These are phyloP conservation scores for Yamadazyma akitaensis DNA, from an alignment of 805 yeast species.

Conservation along the genomic window DNA sequence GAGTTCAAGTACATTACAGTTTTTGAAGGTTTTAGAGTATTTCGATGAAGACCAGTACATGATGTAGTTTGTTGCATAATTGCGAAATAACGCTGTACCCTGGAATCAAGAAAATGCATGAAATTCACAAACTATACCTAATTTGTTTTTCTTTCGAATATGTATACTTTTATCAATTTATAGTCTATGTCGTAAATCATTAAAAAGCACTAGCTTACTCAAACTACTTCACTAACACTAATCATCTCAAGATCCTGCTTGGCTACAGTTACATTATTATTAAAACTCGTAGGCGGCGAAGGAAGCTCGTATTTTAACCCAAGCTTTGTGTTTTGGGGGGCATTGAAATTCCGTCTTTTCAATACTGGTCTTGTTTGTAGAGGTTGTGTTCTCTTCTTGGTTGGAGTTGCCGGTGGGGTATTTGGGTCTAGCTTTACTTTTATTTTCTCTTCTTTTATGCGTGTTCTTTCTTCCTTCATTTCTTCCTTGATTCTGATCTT, in stretches of 20 bases:
- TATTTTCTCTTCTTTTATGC: conserved; percentile 2
- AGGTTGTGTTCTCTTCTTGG: conserved; percentile 3
- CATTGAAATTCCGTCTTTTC: conserved; percentile 17
- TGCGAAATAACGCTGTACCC: no score
- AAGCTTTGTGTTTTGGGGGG: conserved; percentile 12
- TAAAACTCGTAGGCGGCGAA: conserved; percentile 36
- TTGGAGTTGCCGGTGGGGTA: conserved; percentile 16
- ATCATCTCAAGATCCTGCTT: conserved; percentile 9
- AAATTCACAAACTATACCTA: neutral
- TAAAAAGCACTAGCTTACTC: neutral
- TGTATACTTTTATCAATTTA: no score
- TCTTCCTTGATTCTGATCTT: conserved; percentile 8
- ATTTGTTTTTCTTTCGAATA: no score
- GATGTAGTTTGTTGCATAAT: no score
- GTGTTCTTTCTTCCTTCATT: neutral
- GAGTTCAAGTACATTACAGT: no score
- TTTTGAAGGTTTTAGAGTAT: no score
- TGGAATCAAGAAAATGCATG: no score
- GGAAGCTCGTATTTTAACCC: conserved; percentile 21
- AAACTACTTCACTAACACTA: neutral
- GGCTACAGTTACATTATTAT: conserved; percentile 14
- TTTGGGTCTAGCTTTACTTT: conserved; percentile 5
- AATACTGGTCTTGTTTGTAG: conserved; percentile 16
- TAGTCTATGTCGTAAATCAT: conserved; percentile 6
- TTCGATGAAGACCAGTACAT: no score